Percentiles rank a stretch among this genome's conserved stretches.
These are phyloP conservation scores for Triticum turgidum DNA, from an alignment of 176 grass and related monocot species.

Conservation along the genomic window DNA sequence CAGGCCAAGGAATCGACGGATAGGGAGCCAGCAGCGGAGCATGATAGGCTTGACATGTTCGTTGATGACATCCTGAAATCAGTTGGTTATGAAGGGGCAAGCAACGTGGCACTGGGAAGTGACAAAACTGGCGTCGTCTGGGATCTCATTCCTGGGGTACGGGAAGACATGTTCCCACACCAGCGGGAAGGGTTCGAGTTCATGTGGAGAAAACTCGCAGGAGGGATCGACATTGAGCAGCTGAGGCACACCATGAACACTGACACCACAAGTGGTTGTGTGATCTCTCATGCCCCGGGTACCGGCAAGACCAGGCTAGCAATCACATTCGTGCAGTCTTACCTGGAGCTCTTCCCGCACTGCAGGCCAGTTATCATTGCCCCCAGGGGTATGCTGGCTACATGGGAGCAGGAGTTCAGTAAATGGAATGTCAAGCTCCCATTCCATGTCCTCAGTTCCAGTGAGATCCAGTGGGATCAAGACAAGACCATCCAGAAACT, in stretches of 20 bases:
- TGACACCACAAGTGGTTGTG: constrained; percentile 58
- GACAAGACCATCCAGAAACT: constrained; percentile 33
- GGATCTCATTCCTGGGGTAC: constrained; percentile 67
- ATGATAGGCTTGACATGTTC: constrained; percentile 6
- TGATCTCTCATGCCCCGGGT: constrained; percentile 89
- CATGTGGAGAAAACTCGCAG: constrained; percentile 69
- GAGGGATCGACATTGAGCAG: constrained; percentile 45
- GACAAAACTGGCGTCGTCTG: constrained; percentile 51
- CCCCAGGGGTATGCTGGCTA: constrained; percentile 51
- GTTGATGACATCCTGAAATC: constrained; percentile 45
- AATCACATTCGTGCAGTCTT: constrained; percentile 71
- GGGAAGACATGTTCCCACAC: constrained; percentile 58
- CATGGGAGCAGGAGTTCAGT: constrained; percentile 67
- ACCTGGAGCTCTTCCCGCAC: constrained; percentile 56
- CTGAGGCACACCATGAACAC: constrained; percentile 7
- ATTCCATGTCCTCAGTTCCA: constrained; percentile 64
- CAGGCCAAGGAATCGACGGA: constrained; percentile 22
- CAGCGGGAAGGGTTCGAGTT: constrained; percentile 76
- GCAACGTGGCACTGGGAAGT: not conserved
- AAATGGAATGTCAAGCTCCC: constrained; percentile 72
- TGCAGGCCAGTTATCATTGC: constrained; percentile 68
- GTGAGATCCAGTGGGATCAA: constrained; percentile 46
- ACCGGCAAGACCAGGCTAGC: constrained; percentile 76
- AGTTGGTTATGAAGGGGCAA: constrained; percentile 20
- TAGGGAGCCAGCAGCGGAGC: constrained; percentile 7